Evolutionary conservation across 176 grass and related monocot genomes (phyloP), one percentile per base, ranked within the genome.

Genomic region (Oryza longistaminata): DNA sequence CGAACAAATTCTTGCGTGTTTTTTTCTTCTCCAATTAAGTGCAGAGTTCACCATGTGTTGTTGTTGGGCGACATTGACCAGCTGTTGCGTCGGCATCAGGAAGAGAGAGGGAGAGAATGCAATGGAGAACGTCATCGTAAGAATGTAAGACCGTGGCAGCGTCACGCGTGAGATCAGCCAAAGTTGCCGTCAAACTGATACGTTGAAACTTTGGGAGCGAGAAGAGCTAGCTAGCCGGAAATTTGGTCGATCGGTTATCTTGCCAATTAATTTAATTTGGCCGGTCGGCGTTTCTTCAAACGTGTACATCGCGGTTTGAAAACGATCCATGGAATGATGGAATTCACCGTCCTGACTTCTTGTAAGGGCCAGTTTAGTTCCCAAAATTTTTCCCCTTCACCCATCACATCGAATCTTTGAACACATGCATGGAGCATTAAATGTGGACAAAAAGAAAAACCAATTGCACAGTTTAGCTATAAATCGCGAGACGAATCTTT

Each of bases 111-210:
- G 37, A 40, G 7, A 66, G 43, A 2, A 52, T 49, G 17, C n/a
- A 15, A 9, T 15, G 16, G 78, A 34, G 24, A 33, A 43, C 24
- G 24, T 48, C 62, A 46, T 19, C 15, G 9, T 43, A 43, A 1
- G 42, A 43, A 7, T 43, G 10, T 12, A 10, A 39, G 66, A 49
- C 78, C 0, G 9, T 6, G 0, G 15, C 1, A 14, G 3, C 87
- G 81, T 85, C 87, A 75, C 4, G 45, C 49, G 0, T 81, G 76
- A 75, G 48, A 1, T 75, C 70, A 80, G 19, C 60, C 1, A 13
- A 31, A 22, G 42, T 11, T 46, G 37, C n/a, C 0, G 77, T 76
- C 82, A 49, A 62, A 9, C 71, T 76, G 82, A 89, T 85, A 89
- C 71, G 87, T 85, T 85, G 82, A 89, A 75, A 42, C 1, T 2